Evolutionary conservation across 331 rosid species (phyloP).

Genomic region (Dryas integrifolia): DNA sequence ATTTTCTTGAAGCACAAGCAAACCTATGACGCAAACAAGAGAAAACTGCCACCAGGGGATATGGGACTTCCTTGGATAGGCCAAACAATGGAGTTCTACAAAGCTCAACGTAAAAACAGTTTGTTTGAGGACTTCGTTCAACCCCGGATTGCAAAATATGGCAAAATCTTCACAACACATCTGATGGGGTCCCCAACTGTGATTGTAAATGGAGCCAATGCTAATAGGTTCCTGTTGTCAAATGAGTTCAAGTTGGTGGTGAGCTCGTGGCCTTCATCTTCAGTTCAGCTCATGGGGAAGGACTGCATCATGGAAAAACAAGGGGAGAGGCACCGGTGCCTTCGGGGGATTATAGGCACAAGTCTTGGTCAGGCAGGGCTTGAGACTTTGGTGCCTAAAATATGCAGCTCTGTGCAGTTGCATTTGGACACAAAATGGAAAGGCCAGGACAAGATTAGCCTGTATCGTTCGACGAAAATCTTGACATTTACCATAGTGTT

Average conservation of each 20-base stretch:
- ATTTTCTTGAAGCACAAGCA: constrained; percentile 39
- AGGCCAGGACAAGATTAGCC: constrained; percentile 41
- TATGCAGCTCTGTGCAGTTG: constrained; percentile 39
- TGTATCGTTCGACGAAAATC: constrained; percentile 54
- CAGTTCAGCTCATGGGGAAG: constrained; percentile 83
- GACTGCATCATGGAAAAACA: constrained; percentile 76
- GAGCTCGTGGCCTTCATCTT: constrained; percentile 83
- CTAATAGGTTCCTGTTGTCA: constrained; percentile 57
- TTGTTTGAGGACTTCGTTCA: constrained; percentile 57
- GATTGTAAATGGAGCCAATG: constrained; percentile 71
- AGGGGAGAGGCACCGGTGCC: constrained; percentile 59
- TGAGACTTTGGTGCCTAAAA: constrained; percentile 51
- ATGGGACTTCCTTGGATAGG: constrained; percentile 84
- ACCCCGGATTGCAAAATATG: constrained; percentile 51
- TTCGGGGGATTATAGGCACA: constrained; percentile 48
- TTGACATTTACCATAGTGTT: constrained; percentile 58
- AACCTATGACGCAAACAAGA: constrained; percentile 16
- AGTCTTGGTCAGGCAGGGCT: constrained; percentile 54
- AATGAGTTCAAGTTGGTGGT: constrained; percentile 82
- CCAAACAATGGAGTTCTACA: constrained; percentile 78
- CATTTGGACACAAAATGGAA: constrained; percentile 52
- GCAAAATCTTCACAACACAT: constrained; percentile 68
- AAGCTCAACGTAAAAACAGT: constrained; percentile 54
- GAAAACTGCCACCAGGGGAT: constrained; percentile 60
- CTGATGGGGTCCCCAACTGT: constrained; percentile 86